A percentile compares a stretch with the other conserved stretches of the same genome.
Conservation (phyloP, 495 filamentous ascomycete genomes). For the Friedmanniomyces simplex region DNA sequence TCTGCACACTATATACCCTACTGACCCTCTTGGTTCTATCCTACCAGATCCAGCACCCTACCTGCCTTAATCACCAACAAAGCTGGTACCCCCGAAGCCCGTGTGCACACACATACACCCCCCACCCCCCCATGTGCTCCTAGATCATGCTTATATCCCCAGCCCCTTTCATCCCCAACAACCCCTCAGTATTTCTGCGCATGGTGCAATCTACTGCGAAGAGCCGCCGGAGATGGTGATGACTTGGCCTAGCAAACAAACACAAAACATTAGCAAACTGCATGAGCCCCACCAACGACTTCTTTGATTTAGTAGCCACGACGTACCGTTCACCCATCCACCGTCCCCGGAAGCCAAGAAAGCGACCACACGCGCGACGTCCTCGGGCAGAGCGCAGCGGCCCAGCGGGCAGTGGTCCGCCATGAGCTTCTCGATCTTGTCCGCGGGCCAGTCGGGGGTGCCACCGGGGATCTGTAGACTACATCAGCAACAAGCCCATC, state of each 20-base stretch:
- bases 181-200: neutral
- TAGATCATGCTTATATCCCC: neutral
- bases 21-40: neutral
- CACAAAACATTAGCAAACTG: neutral
- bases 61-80: too few species aligned
- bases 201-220: conserved; percentile 30
- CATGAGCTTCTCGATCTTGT: conserved; percentile 37
- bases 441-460: conserved; percentile 31
- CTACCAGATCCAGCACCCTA: neutral
- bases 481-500: conserved; percentile 37
- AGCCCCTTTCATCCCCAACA: neutral
- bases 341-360: conserved; percentile 47
- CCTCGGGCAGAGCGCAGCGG: conserved; percentile 44
- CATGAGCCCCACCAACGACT: neutral
- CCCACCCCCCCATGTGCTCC: neutral
- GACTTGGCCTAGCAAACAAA: conserved; percentile 29
- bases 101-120: too few species aligned
- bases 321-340: conserved; percentile 53
- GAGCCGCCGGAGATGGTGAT: conserved; percentile 37
- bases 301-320: neutral
- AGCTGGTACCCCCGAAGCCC: neutral
- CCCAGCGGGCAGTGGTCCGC: conserved; percentile 40
- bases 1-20: neutral
- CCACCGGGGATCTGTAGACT: conserved; percentile 45
- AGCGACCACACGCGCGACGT: conserved; percentile 49